Evolutionary conservation across 257 asterid species (phyloP), one percentile per base, ranked within the genome.

Genomic region (Solanum neorickii): DNA sequence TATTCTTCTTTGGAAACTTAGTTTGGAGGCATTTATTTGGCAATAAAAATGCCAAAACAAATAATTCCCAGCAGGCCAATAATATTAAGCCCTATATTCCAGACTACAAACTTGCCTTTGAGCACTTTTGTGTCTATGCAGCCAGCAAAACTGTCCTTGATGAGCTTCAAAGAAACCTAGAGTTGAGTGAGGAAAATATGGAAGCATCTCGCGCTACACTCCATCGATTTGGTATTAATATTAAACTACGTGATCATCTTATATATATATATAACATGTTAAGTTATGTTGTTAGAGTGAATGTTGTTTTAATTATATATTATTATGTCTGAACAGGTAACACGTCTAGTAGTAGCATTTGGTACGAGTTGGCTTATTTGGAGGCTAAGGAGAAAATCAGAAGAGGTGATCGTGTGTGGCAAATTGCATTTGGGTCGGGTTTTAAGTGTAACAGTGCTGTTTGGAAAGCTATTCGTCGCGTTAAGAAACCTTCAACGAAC

Each of bases 291-390:
- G 27, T 80, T 29, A 46, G n/a, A 44, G 6, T 3, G 5, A 77
- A 13, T 1, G 2, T 14, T 2, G 11, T 77, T 77, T 14, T 77
- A 39, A 69, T 41, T 42, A 7, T 70, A 25, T 56, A 56, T 56
- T 80, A 46, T 80, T 47, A 80, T 47, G 68, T 47, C 18, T 80
- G 29, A 11, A 80, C 68, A 80, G 85, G 85, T 7, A 97, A 97
- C 94, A 94, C 95, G 0, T 97, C 99, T 7, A 97, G 99, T 92
- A 95, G 99, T 91, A 95, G 99, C 94, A 92, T 97, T 23, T 97
- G 99, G 99, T 97, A 97, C 27, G 97, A 95, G 86, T 88, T 97
- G 86, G 99, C 99, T 3, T 97, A 97, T 84, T 25, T 97, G 90
- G 99, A 97, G 83, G 98, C 96, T 0, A 95, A 97, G 94, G 99